Percentiles rank a stretch among this genome's conserved stretches.
phyloP scores from a whole-genome alignment of 345 rosid genomes.

The Salix koriyanagi region DNA sequence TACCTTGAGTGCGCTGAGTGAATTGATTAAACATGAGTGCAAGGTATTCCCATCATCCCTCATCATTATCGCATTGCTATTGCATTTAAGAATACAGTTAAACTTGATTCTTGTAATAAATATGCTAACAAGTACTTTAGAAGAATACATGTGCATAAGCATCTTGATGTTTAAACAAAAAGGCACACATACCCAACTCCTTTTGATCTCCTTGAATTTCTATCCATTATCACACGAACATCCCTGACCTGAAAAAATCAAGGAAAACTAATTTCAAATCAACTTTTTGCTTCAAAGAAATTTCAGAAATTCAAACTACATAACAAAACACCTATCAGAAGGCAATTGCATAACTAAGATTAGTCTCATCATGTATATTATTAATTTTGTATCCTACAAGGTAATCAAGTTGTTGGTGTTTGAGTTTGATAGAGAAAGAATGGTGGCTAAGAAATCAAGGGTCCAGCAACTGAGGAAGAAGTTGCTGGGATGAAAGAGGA shows the following conservation, averaged over 20 bases:
- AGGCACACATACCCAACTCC: slow-evolving; percentile 93
- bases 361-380: background rate
- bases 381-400: background rate
- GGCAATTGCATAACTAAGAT: background rate
- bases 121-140: slow-evolving; percentile 43
- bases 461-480: background rate
- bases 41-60: slow-evolving; percentile 91
- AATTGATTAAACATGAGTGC: slow-evolving; percentile 96
- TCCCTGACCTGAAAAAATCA: slow-evolving; percentile 75
- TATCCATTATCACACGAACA: slow-evolving; percentile 94
- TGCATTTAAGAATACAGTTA: slow-evolving; percentile 91
- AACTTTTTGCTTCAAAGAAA: background rate
- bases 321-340: background rate
- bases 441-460: background rate
- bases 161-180: slow-evolving; percentile 3
- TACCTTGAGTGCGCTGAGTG: slow-evolving; percentile 85
- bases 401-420: background rate
- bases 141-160: slow-evolving; percentile 23
- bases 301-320: background rate
- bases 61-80: slow-evolving; percentile 97
- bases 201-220: slow-evolving; percentile 89
- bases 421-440: background rate
- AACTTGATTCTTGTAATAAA: slow-evolving; percentile 68
- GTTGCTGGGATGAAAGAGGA: background rate
- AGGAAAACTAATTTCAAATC: slow-evolving; percentile 11